Percentiles rank a stretch among this genome's conserved stretches.
phyloP scores from a whole-genome alignment of 208 protist genomes.

The Baffinella frigidus region DNA sequence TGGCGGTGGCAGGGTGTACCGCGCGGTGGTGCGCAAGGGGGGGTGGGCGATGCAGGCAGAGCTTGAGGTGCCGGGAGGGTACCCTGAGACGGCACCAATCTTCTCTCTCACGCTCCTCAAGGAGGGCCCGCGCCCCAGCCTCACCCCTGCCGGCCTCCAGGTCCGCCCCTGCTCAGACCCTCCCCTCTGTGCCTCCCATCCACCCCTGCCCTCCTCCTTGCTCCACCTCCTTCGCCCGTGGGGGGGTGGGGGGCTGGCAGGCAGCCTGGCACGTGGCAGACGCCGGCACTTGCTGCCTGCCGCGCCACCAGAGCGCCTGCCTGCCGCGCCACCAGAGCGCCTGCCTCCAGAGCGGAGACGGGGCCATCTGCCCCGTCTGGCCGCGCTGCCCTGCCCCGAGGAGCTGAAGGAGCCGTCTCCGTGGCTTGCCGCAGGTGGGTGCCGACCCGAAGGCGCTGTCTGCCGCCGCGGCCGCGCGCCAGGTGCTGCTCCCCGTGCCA shows the following conservation, averaged over 20 bases:
- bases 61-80: neutral
- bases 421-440: neutral
- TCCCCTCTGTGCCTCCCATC: neutral
- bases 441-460: conserved; percentile 1
- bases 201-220: neutral
- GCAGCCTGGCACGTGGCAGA: too few species aligned
- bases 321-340: too few species aligned
- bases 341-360: too few species aligned
- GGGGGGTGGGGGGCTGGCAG: neutral
- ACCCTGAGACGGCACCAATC: neutral
- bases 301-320: too few species aligned
- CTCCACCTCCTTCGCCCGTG: neutral
- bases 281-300: too few species aligned
- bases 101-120: neutral
- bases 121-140: neutral
- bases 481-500: too few species aligned
- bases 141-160: neutral
- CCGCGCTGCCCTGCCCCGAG: too few species aligned
- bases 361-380: too few species aligned
- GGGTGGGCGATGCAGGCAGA: neutral
- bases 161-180: neutral
- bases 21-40: neutral
- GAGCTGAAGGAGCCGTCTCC: too few species aligned
- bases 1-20: neutral
- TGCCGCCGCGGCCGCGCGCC: neutral